Evolutionary conservation across 1,284 basidiomycete genomes (phyloP).

Genomic region (Microbotryum silenes-acaulis): DNA sequence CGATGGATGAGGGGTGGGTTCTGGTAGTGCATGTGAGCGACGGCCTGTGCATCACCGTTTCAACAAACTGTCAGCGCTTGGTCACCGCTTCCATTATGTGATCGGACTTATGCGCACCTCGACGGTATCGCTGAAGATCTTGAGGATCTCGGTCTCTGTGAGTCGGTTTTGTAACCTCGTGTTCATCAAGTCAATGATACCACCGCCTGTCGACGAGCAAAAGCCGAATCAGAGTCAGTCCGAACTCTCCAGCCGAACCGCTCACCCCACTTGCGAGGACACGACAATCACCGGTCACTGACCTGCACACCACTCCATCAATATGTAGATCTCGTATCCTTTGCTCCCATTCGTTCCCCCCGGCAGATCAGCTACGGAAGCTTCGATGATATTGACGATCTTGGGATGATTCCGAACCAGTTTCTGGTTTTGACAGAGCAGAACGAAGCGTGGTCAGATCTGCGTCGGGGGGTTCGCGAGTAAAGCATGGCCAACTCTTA

Average conservation of each 20-base stretch:
- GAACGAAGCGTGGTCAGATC: background rate
- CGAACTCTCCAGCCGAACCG: too few relatives aligned
- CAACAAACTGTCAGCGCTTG: too few relatives aligned
- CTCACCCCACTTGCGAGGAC: background rate
- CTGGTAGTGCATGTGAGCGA: slow-evolving; percentile 91
- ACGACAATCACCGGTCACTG: slow-evolving; percentile 24
- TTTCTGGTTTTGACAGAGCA: slow-evolving; percentile 39
- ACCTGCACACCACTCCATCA: slow-evolving; percentile 92
- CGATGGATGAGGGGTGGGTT: slow-evolving; percentile 85
- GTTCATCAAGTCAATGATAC: slow-evolving; percentile 99
- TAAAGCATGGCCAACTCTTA: slow-evolving; percentile 19
- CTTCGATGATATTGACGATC: slow-evolving; percentile 88
- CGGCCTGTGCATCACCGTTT: slow-evolving; percentile 44
- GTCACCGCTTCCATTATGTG: background rate
- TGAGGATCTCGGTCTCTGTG: slow-evolving; percentile 89
- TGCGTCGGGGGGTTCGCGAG: background rate
- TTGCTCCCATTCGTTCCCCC: slow-evolving; percentile 45
- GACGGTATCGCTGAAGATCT: slow-evolving; percentile 68
- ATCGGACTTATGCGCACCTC: slow-evolving; percentile 52
- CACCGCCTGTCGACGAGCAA: slow-evolving; percentile 54
- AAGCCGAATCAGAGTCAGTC: too few relatives aligned
- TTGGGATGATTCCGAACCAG: slow-evolving; percentile 81
- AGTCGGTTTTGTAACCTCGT: slow-evolving; percentile 84
- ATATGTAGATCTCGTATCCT: slow-evolving; percentile 94
- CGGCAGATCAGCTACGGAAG: slow-evolving; percentile 71